These are phyloP conservation scores for Trametes cingulata DNA, from an alignment of 768 basidiomycete species.

Conservation along the genomic window DNA sequence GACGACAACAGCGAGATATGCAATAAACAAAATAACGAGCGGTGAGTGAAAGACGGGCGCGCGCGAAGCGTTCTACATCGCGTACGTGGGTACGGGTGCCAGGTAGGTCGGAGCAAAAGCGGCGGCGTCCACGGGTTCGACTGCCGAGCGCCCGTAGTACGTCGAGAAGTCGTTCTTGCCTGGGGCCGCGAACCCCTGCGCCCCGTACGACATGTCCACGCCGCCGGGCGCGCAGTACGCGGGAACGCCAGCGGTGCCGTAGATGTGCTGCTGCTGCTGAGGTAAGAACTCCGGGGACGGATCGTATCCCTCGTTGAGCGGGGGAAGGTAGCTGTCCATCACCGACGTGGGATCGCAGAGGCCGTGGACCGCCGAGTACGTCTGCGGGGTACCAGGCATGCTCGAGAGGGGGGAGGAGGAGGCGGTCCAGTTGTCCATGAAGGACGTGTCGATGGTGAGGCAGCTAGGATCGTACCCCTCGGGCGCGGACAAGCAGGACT, in stretches of 20 bases:
- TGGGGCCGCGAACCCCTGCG: slow-evolving; percentile 10
- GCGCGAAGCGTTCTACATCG: slow-evolving; percentile 24
- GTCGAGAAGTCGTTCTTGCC: slow-evolving; percentile 20
- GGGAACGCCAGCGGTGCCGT: slow-evolving; percentile 8
- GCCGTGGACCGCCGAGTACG: slow-evolving; percentile 14
- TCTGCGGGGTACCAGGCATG: slow-evolving; percentile 29
- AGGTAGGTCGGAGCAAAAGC: slow-evolving; percentile 20
- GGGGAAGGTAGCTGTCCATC: slow-evolving; percentile 16
- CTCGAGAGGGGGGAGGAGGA: slow-evolving; percentile 28
- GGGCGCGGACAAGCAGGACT: slow-evolving; percentile 12
- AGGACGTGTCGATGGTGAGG: slow-evolving; percentile 26
- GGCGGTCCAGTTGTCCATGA: slow-evolving; percentile 22
- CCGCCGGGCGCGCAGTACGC: slow-evolving; percentile 9
- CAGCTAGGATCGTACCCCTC: slow-evolving; percentile 10
- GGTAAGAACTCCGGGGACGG: slow-evolving; percentile 25
- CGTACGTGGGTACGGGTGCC: slow-evolving; percentile 23
- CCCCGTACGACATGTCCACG: slow-evolving; percentile 18
- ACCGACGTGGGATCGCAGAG: slow-evolving; percentile 13
- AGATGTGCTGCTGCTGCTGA: slow-evolving; percentile 18
- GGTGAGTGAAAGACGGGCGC: slow-evolving; percentile 14
- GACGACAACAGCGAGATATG: slow-evolving; percentile 20
- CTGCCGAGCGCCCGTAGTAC: slow-evolving; percentile 23
- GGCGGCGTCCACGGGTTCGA: slow-evolving; percentile 17
- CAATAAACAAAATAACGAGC: slow-evolving; percentile 22
- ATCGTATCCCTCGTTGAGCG: slow-evolving; percentile 14